Evolutionary conservation across 1,139 yeast species (phyloP), one percentile per base, ranked within the genome.

Genomic region (Pichia kudriavzevii): DNA sequence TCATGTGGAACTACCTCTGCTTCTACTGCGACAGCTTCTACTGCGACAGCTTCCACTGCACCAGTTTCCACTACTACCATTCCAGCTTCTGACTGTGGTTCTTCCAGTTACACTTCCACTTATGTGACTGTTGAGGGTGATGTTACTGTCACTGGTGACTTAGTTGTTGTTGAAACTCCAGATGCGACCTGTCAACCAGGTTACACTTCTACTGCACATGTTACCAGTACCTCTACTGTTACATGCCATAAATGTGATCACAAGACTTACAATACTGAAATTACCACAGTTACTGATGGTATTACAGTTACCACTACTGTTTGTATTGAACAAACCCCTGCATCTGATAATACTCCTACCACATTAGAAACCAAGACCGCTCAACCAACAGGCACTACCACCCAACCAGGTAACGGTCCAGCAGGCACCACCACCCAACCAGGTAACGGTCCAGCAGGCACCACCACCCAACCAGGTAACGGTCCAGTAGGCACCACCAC

Each of bases 321-420:
- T 18, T 36, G 39, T 26, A 7, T 28, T 22, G 39, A 25, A 22
- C 26, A 36, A 28, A 31, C 35, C 10, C 38, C 38, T 14, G 26
- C 22, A 6, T 16, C 32, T 22, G 19, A 13, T 11, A 7, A 8
- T 20, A 20, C 22, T 10, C 9, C 22, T 8, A 20, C 22, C 22
- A 20, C 22, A 8, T 20, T 20, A 20, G 22, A 8, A 20, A 20
- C 22, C 10, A 8, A 8, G 10, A 20, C 8, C 10, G 22, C 10
- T 20, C 9, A 20, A 20, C 10, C 22, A 20, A 20, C 8, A 8
- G 10, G 10, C 22, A 10, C 8, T 10, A 8, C 22, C 8, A 20
- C 22, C 10, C 8, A 8, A 8, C 10, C 20, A 26, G 19, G 5
- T 5, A 14, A 10, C 17, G 13, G 19, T 26, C 19, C 17, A 14